Evolutionary conservation across 2,329 filamentous ascomycete species (phyloP), one percentile per base, ranked within the genome.

Genomic region (Diplodia intermedia): DNA sequence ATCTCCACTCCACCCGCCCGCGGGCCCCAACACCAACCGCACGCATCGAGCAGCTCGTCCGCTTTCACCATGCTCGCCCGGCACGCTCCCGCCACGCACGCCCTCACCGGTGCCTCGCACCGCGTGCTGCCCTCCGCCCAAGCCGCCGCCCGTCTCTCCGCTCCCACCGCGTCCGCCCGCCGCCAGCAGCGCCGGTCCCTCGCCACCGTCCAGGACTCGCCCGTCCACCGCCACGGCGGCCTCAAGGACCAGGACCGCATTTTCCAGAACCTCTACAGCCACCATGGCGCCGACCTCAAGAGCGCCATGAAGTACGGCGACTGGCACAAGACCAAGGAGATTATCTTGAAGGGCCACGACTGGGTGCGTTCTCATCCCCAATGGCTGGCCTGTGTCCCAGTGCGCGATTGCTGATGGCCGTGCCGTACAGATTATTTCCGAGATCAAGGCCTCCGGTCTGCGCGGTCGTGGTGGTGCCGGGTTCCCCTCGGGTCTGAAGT

Each of bases 271-370:
- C 87, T 99, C 69, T 99, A 99, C 84, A 90, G 93, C 76, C 93
- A 95, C 79, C 93, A 92, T 83, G 93, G 93, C 65, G 87, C 93
- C 71, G 94, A 97, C 80, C 84, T 99, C 74, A 94, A 95, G 85
- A 93, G 89, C 78, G 94, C 95, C 66, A 94, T 93, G 90, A 97
- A 97, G 84, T 97, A 97, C 86, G 95, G 95, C 75, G 95, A 98
- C 82, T 99, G 95, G 95, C 89, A 99, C 85, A 97, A 96, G 87
- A 99, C 95, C 67, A 99, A 99, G 87, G 95, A 99, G 81, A 99
- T 99, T 69, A 82, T 99, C 69, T 83, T 93, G 74, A 99, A 99
- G 86, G 95, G 95, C 68, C 92, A 99, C 82, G 94, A 99, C 76
- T 99, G 95, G 90, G 88, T 89, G 80, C 73, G 77, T 77, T 71